Base-by-base conservation (phyloP, 2,329 filamentous ascomycete genomes). In the Fusarium staphyleae region DNA sequence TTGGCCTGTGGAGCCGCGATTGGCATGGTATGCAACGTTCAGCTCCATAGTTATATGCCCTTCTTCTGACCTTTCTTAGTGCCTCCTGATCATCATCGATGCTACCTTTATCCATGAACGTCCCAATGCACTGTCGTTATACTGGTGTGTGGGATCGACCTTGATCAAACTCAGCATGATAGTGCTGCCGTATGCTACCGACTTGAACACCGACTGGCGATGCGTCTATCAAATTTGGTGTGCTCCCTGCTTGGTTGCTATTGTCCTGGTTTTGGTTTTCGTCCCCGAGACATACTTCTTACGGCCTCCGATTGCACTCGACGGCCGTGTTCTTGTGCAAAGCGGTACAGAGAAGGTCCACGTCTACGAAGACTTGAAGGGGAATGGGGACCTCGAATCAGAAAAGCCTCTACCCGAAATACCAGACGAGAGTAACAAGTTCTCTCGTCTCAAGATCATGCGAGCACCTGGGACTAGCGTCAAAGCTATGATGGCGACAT, bases 21-120 rank as follows among this genome's bases (percentile, higher is more conserved):
- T n/a, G 44, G 55, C 7, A 51, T 62, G 45, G 60, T 62, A 43
- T 2, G 60, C 0, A 6, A 1, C 9, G n/a, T 13, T 34, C 6
- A 22, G 36, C 24, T 5, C n/a, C 11, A 32, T 24, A n/a, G n/a
- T n/a, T n/a, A 12, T 13, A 7, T 0, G 3, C 4, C 13, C 6
- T 9, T 1, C 1, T 30, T 3, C 44, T 56, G 3, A 56, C 16
- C 2, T 3, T 1, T 1, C 6, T 3, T 1, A 62, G 59, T 45
- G 36, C 2, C 24, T 56, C 1, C 44, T 62, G 2, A 48, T 63
- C 0, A 18, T 60, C 0, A 62, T 62, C 3, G 59, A 62, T 10
- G 52, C 41, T 1, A 62, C 59, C 1, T 62, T 63, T 10, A 63
- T 62, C 1, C 58, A 63, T 10, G 60, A 62, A n/a, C 55, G 60